A percentile compares a stretch with the other conserved stretches of the same genome.
phyloP scores from a whole-genome alignment of 352 stramenopile species.

The Globisporangium orthogonon region DNA sequence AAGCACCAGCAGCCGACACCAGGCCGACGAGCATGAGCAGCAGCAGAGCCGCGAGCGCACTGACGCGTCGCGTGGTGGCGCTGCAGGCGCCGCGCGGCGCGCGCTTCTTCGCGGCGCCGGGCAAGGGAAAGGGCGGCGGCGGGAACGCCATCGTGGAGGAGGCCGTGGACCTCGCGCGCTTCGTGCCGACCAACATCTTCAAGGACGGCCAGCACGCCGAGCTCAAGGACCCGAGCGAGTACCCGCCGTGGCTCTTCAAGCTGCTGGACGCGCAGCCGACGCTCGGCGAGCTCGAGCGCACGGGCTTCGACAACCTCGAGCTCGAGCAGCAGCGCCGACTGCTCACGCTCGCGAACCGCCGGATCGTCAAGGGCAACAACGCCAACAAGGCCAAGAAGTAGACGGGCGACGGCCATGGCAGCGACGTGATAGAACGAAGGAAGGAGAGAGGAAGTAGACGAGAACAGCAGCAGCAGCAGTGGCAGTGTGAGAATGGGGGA shows the following conservation, averaged over 20 bases:
- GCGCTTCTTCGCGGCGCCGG: slow-evolving; percentile 51
- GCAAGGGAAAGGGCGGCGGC: slow-evolving; percentile 62
- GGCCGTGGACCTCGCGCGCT: slow-evolving; percentile 64
- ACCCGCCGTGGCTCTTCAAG: slow-evolving; percentile 81
- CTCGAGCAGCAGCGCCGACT: slow-evolving; percentile 76
- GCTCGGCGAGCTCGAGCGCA: slow-evolving; percentile 70
- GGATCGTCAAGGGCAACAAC: slow-evolving; percentile 69
- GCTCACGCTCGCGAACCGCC: slow-evolving; percentile 68
- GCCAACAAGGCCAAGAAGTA: slow-evolving; percentile 86
- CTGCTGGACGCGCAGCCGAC: slow-evolving; percentile 69
- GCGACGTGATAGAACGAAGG: slow-evolving; percentile 2
- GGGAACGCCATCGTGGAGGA: slow-evolving; percentile 51
- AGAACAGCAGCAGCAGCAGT: too few relatives aligned
- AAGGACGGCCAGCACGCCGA: slow-evolving; percentile 81
- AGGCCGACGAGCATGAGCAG: not conserved
- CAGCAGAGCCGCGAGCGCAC: slow-evolving; percentile 20
- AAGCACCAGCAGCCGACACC: not conserved
- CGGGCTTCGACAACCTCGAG: slow-evolving; percentile 73
- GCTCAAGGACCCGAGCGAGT: slow-evolving; percentile 75
- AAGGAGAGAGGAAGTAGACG: not conserved
- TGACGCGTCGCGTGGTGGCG: slow-evolving; percentile 30
- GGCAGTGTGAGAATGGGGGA: too few relatives aligned
- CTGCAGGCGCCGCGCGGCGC: slow-evolving; percentile 23
- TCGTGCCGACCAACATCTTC: slow-evolving; percentile 81
- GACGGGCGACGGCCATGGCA: slow-evolving; percentile 1